A percentile compares a stretch with the other conserved stretches of the same genome.
Evolutionary conservation across 352 stramenopile genomes (phyloP).

Genomic region (Phytophthora uliginosa): DNA sequence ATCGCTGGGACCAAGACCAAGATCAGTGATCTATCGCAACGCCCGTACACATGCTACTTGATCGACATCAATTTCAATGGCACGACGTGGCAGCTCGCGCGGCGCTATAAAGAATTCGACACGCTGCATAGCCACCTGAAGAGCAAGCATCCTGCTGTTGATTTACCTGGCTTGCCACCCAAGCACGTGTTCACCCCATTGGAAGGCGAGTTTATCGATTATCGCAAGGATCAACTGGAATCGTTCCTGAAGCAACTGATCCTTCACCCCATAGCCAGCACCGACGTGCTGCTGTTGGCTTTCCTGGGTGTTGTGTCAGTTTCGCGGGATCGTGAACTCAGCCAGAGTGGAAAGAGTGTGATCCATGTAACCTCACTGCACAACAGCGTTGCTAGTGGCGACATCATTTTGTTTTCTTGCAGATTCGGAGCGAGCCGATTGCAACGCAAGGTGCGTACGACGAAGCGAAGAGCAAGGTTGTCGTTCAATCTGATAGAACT

Average conservation of each 20-base stretch:
- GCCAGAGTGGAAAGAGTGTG: constrained; percentile 67
- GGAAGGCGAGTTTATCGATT: constrained; percentile 72
- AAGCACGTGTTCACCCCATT: constrained; percentile 79
- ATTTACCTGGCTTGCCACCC: constrained; percentile 58
- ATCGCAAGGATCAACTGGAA: constrained; percentile 73
- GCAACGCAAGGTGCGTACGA: constrained; percentile 71
- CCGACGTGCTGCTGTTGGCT: constrained; percentile 77
- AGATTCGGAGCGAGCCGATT: constrained; percentile 82
- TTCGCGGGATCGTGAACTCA: constrained; percentile 69
- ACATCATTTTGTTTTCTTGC: constrained; percentile 88
- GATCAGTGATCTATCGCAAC: constrained; percentile 82
- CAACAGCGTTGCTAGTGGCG: constrained; percentile 70
- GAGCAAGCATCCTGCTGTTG: constrained; percentile 47
- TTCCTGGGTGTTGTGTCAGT: constrained; percentile 84
- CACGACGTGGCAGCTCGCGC: constrained; percentile 72
- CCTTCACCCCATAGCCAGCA: constrained; percentile 51
- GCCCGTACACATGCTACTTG: constrained; percentile 74
- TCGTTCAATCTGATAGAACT: neutral
- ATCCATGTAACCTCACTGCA: constrained; percentile 84
- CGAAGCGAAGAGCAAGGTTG: neutral
- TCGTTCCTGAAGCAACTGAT: constrained; percentile 70
- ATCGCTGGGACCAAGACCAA: constrained; percentile 82
- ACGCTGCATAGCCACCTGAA: constrained; percentile 43
- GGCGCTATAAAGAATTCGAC: constrained; percentile 80
- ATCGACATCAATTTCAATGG: constrained; percentile 81